phyloP scores from a whole-genome alignment of 148 eudicot species.

The Cornus florida region DNA sequence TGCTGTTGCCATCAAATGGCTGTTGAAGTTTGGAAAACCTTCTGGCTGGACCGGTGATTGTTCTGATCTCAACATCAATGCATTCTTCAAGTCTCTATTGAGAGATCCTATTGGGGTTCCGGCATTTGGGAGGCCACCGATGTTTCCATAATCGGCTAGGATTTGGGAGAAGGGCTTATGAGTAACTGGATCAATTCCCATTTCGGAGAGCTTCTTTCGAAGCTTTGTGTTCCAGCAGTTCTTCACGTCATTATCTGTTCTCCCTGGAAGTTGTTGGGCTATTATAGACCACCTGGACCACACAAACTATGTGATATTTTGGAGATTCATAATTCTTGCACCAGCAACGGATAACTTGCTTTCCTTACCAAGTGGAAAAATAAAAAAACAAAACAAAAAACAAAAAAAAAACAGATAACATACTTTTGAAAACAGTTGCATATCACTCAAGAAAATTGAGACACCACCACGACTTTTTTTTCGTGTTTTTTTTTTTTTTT shows the following conservation, averaged over 20 bases:
- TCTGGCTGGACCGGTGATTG: constrained; percentile 9
- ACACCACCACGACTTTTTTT: no score
- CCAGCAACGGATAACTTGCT: background rate
- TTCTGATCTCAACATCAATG: constrained; percentile 14
- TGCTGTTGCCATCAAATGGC: background rate
- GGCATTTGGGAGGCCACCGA: constrained; percentile 53
- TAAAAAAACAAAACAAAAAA: no score
- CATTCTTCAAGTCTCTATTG: constrained; percentile 29
- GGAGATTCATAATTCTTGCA: constrained; percentile 1
- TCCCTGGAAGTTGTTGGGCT: constrained; percentile 79
- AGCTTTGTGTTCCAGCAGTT: constrained; percentile 73
- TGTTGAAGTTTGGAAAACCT: background rate
- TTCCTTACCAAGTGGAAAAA: no score
- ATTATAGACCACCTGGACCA: constrained; percentile 70
- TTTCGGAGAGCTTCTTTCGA: constrained; percentile 62
- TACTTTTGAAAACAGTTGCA: background rate
- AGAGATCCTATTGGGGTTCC: constrained; percentile 26
- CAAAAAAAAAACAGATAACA: background rate
- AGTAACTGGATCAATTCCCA: constrained; percentile 83
- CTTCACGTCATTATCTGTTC: constrained; percentile 77
- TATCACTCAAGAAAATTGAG: background rate
- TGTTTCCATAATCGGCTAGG: constrained; percentile 80
- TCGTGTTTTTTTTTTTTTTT: background rate
- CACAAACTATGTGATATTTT: background rate
- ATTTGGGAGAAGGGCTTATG: constrained; percentile 89